Base-by-base conservation (phyloP, 495 filamentous ascomycete genomes). In the Pseudomonodictys pantanalensis region DNA sequence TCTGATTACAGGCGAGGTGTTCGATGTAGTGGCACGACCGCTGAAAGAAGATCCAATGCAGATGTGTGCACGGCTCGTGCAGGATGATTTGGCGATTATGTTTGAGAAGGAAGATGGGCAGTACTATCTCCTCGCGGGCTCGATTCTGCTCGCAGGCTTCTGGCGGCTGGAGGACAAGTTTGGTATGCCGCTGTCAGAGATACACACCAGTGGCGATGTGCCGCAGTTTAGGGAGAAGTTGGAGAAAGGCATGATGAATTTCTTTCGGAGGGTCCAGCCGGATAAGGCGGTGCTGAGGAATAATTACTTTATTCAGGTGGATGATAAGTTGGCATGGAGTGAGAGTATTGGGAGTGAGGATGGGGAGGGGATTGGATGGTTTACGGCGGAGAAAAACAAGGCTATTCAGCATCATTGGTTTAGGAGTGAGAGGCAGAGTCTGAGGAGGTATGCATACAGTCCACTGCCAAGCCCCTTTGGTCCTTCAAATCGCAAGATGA, bases 1-100 rank as follows among this genome's bases (percentile, higher is more conserved):
- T 72, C 71, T 83, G 10, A 71, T 81, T 61, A 93, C 88, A 0
- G 76, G 83, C 12, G 90, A 95, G 76, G 75, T 71, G 28, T 90
- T 95, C 77, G 76, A 91, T 69, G 86, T 89, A 52, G 67, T 73
- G 15, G 75, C 79, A 56, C 80, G 85, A 3, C 88, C 87, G 7
- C 76, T 92, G 22, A 69, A 75, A 1, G 90, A 95, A 77, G 89
- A 95, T 60, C 91, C 90, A 8, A 95, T 95, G 87, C 77, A 80
- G 53, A 91, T 81, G 68, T 79, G 49, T 17, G 72, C 83, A 4
- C 82, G 90, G 10, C 78, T 93, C 30, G 75, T 90, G 20, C 91
- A 95, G 75, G 91, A 95, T 68, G 91, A 95, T 68, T 73, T 95
- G 0, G 90, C 89, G 1, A 79, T 95, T 22, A 95, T 96, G 91